Evolutionary conservation across 1,139 yeast species (phyloP), one percentile per base, ranked within the genome.

Genomic region (Pichia sp.): DNA sequence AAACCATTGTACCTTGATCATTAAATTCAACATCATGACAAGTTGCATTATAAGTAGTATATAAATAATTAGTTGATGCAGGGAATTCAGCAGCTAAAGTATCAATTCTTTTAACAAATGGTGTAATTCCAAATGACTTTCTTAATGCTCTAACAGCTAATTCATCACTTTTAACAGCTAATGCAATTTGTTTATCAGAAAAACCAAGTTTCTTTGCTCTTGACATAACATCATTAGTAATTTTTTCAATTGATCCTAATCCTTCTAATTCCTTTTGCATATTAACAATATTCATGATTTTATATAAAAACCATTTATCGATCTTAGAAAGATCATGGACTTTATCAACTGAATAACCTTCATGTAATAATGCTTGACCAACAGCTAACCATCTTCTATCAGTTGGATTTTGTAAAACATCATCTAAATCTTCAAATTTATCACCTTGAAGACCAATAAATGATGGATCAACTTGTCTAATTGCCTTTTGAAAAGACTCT

Each of bases 71-170:
- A 49, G 98, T 92, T 61, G 81, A 76, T 36, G 98, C 98, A 41
- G 98, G 98, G 80, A 92, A 92, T 68, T 92, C 98, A 46, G 98
- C 98, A 50, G 98, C 98, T 56, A 92, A 75, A 42, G 98, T 92
- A 66, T 92, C 98, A 61, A 92, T 92, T 69, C 87, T 86, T 76
- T 92, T 92, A 55, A 92, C 98, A 64, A 86, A 89, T 56, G 98
- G 98, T 52, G 80, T 71, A 60, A 92, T 82, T 43, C 89, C 95
- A 57, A 74, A 80, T 35, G 76, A 71, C 62, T 85, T 82, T 73
- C 97, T 81, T 55, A 76, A 75, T 30, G 78, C 74, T 69, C 98
- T 83, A 43, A 90, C 92, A 53, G 82, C 85, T 51, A 82, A 69
- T 69, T 90, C 97, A 42, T 70, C 65, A 40, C 78, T 78, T 12